These are phyloP conservation scores for Narthecium ossifragum DNA, from an alignment of 106 monocot species.

Conservation along the genomic window DNA sequence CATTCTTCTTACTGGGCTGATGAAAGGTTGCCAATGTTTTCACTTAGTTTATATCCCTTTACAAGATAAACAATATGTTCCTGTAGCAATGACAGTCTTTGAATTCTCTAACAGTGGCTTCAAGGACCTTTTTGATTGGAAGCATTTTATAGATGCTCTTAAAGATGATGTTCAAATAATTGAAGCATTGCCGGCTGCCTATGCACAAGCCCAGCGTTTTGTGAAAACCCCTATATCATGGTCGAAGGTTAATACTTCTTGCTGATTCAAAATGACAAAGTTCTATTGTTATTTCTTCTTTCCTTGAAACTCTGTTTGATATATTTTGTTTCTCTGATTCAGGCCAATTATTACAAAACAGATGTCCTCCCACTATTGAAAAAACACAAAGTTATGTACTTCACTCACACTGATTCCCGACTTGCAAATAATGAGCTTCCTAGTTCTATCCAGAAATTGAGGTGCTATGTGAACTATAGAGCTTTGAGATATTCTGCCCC, in stretches of 20 bases:
- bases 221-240: constrained; percentile 84
- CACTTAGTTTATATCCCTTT: background rate
- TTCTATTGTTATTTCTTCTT: constrained; percentile 5
- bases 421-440: constrained; percentile 94
- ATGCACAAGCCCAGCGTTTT: constrained; percentile 47
- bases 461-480: constrained; percentile 84
- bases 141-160: constrained; percentile 79
- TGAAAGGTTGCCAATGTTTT: constrained; percentile 46
- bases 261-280: background rate
- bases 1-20: constrained; percentile 94
- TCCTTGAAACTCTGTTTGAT: background rate
- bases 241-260: constrained; percentile 74
- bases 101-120: constrained; percentile 86
- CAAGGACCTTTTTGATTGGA: constrained; percentile 99
- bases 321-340: constrained; percentile 10
- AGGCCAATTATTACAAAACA: constrained; percentile 82
- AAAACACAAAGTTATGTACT: constrained; percentile 81
- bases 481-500: constrained; percentile 72
- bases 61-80: background rate
- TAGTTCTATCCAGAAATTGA: constrained; percentile 77
- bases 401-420: constrained; percentile 93
- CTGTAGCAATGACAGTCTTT: background rate
- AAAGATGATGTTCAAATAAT: constrained; percentile 80
- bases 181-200: constrained; percentile 53
- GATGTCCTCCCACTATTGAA: constrained; percentile 80